phyloP scores from a whole-genome alignment of 805 yeast species.

The Grigorovia jiainica region DNA sequence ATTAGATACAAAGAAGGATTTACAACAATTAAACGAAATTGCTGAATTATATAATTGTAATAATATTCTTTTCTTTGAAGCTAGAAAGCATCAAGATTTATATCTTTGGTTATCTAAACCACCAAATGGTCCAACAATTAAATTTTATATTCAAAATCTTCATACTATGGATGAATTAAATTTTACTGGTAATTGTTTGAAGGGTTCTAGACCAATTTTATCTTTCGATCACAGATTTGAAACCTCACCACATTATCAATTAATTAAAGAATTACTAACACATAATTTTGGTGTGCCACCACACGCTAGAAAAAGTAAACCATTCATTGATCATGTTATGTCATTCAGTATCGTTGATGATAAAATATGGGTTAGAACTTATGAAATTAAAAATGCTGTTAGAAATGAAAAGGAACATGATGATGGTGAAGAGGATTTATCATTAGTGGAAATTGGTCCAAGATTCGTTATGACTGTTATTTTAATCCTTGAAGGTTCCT shows the following conservation, averaged over 20 bases:
- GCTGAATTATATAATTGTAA: slow-evolving; percentile 97
- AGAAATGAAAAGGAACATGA: slow-evolving; percentile 45
- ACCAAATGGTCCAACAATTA: slow-evolving; percentile 95
- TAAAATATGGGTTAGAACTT: slow-evolving; percentile 92
- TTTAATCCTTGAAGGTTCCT: slow-evolving; percentile 89
- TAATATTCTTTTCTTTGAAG: slow-evolving; percentile 86
- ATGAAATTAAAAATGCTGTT: slow-evolving; percentile 67
- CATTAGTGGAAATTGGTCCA: slow-evolving; percentile 92
- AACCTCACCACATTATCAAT: slow-evolving; percentile 52
- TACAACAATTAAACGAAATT: slow-evolving; percentile 83
- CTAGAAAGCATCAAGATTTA: slow-evolving; percentile 91
- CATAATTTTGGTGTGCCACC: slow-evolving; percentile 96
- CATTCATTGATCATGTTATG: slow-evolving; percentile 91
- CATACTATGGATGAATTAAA: slow-evolving; percentile 94
- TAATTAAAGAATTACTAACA: slow-evolving; percentile 73
- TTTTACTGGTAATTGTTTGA: slow-evolving; percentile 91
- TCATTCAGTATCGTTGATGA: slow-evolving; percentile 87
- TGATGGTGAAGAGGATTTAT: slow-evolving; percentile 46
- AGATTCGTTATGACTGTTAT: slow-evolving; percentile 88
- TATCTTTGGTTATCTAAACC: slow-evolving; percentile 93
- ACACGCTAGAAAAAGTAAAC: slow-evolving; percentile 81
- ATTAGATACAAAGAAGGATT: slow-evolving; percentile 83
- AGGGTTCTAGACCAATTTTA: slow-evolving; percentile 88
- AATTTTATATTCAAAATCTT: slow-evolving; percentile 87
- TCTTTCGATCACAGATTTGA: slow-evolving; percentile 81